These are phyloP conservation scores for Aspergillus egyptiacus DNA, from an alignment of 495 filamentous ascomycete genomes.

Conservation along the genomic window DNA sequence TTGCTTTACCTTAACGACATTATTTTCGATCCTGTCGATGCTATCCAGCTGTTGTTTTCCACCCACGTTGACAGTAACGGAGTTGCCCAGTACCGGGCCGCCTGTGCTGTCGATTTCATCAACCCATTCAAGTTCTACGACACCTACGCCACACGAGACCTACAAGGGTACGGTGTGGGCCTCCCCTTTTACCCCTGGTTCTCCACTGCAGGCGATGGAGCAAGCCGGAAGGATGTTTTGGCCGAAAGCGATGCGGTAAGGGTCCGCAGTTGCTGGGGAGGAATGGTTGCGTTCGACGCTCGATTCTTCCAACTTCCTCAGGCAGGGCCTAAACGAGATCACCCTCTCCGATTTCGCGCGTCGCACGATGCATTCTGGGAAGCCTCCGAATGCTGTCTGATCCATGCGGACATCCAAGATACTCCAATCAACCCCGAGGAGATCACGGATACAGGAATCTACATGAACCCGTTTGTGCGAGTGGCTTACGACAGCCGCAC, in stretches of 20 bases:
- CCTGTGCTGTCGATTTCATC: constrained; percentile 72
- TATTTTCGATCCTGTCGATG: constrained; percentile 63
- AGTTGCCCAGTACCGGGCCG: constrained; percentile 63
- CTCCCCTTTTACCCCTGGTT: constrained; percentile 76
- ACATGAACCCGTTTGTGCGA: constrained; percentile 68
- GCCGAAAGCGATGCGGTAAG: constrained; percentile 60
- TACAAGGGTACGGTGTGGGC: constrained; percentile 63
- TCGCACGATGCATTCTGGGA: constrained; percentile 66
- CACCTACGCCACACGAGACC: constrained; percentile 70
- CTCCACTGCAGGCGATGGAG: constrained; percentile 46
- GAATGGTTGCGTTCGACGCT: constrained; percentile 74
- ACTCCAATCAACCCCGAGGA: constrained; percentile 32
- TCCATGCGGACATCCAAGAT: constrained; percentile 63
- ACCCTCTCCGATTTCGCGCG: constrained; percentile 60
- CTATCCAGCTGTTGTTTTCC: constrained; percentile 66
- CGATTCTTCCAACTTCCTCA: constrained; percentile 47
- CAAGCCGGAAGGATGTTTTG: constrained; percentile 56
- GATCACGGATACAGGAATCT: constrained; percentile 51
- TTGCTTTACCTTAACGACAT: constrained; percentile 75
- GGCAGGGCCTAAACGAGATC: constrained; percentile 7
- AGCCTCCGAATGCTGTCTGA: constrained; percentile 72
- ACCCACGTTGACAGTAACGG: constrained; percentile 58
- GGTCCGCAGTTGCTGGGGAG: constrained; percentile 76
- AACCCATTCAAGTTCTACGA: constrained; percentile 78
- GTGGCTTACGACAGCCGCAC: constrained; percentile 55